phyloP scores from a whole-genome alignment of 2,329 filamentous ascomycete genomes.

The Talaromyces sp. region DNA sequence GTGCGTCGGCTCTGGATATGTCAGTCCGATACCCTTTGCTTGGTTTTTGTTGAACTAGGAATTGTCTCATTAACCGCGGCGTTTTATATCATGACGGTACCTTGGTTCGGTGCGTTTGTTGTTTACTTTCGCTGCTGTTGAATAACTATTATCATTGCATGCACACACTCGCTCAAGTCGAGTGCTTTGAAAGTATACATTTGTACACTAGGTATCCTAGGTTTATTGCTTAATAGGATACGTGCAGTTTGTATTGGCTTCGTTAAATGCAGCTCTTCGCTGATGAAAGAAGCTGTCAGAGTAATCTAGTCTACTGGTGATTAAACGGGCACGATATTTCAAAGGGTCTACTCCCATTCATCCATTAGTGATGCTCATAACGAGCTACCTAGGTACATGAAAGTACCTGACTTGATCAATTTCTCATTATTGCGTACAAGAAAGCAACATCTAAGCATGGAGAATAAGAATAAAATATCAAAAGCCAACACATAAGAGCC shows the following conservation, averaged over 20 bases:
- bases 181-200: not conserved
- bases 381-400: too few species aligned
- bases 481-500: too few species aligned
- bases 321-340: too few species aligned
- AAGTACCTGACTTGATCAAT: too few species aligned
- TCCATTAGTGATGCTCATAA: too few species aligned
- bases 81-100: slow-evolving; percentile 2
- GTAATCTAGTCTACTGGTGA: too few species aligned
- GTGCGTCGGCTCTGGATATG: not conserved
- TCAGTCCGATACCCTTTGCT: slow-evolving; percentile 7
- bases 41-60: not conserved
- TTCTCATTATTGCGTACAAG: too few species aligned
- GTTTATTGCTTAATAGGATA: not conserved
- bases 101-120: not conserved
- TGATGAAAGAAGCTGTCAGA: too few species aligned
- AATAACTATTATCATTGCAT: not conserved
- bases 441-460: too few species aligned
- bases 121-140: not conserved
- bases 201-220: slow-evolving; percentile 12
- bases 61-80: not conserved
- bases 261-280: not conserved
- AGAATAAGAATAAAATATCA: too few species aligned
- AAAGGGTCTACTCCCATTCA: too few species aligned
- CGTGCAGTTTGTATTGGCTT: not conserved
- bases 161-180: not conserved